Evolutionary conservation across 78 protist genomes (phyloP).

Genomic region (Cavenderia fasciculata): DNA sequence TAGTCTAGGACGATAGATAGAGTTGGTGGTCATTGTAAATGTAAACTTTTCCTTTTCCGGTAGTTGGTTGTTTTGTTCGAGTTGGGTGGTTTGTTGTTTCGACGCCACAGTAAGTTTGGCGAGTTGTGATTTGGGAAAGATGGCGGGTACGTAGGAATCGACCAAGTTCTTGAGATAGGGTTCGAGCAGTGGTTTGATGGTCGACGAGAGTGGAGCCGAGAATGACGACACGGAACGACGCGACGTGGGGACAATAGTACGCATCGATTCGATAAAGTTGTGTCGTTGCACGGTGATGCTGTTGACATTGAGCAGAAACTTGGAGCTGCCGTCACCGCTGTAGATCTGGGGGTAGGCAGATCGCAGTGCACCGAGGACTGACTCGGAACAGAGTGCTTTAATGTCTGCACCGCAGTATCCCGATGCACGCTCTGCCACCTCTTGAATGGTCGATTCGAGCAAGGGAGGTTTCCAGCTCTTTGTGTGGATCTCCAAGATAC

Average conservation of each 20-base stretch:
- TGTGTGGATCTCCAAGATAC: slow-evolving; percentile 87
- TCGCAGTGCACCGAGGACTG: slow-evolving; percentile 83
- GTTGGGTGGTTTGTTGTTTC: not conserved
- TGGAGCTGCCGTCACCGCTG: slow-evolving; percentile 9
- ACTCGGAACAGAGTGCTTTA: slow-evolving; percentile 86
- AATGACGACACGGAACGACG: slow-evolving; percentile 4
- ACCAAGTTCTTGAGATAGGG: not conserved
- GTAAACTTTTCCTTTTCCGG: not conserved
- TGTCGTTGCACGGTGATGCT: slow-evolving; percentile 24
- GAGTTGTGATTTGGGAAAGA: slow-evolving; percentile 27
- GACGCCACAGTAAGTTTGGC: too few relatives aligned
- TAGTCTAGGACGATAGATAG: slow-evolving; percentile 63
- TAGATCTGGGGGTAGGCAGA: slow-evolving; percentile 89
- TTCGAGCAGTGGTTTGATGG: slow-evolving; percentile 25
- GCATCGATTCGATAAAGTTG: slow-evolving; percentile 74
- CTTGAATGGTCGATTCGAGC: not conserved
- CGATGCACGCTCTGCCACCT: slow-evolving; percentile 60
- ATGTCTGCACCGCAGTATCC: slow-evolving; percentile 93
- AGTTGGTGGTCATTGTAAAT: not conserved
- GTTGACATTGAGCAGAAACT: slow-evolving; percentile 47
- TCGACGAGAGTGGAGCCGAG: slow-evolving; percentile 27
- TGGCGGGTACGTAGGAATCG: too few relatives aligned
- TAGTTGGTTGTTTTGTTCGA: not conserved
- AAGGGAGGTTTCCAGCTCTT: slow-evolving; percentile 79
- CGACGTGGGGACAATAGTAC: slow-evolving; percentile 54